phyloP scores from a whole-genome alignment of 139 green algal species.

The Chlamydomonas applanata region DNA sequence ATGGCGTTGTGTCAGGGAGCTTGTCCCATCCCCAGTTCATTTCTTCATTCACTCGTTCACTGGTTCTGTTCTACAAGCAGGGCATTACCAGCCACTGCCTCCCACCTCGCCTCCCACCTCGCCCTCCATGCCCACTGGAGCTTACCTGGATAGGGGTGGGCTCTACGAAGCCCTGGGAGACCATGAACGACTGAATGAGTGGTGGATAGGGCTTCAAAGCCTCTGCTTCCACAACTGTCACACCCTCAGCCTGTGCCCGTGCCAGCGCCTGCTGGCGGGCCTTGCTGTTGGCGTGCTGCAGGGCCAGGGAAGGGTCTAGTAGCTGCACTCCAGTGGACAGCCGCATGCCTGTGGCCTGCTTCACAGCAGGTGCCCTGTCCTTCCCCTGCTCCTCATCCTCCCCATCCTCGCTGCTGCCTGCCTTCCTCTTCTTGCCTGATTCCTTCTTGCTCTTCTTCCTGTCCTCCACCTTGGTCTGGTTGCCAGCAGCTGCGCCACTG shows the following conservation, averaged over 20 bases:
- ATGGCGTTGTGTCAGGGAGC: no score
- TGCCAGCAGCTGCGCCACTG: background rate
- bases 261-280: background rate
- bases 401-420: background rate
- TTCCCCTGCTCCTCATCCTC: background rate
- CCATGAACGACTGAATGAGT: slow-evolving; percentile 46
- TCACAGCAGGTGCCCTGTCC: background rate
- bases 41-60: no score
- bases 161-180: slow-evolving; percentile 51
- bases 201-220: slow-evolving; percentile 1
- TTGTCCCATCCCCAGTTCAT: no score
- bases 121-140: background rate
- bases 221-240: background rate
- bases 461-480: background rate
- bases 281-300: background rate
- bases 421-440: background rate
- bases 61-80: no score
- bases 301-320: background rate
- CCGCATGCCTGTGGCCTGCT: background rate
- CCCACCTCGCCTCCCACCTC: no score
- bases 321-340: slow-evolving; percentile 10
- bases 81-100: no score
- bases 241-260: background rate
- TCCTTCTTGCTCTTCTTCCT: slow-evolving; percentile 8
- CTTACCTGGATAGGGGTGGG: slow-evolving; percentile 69